These are phyloP conservation scores for Xylaria sp. DNA, from an alignment of 2,329 filamentous ascomycete genomes.

Conservation along the genomic window DNA sequence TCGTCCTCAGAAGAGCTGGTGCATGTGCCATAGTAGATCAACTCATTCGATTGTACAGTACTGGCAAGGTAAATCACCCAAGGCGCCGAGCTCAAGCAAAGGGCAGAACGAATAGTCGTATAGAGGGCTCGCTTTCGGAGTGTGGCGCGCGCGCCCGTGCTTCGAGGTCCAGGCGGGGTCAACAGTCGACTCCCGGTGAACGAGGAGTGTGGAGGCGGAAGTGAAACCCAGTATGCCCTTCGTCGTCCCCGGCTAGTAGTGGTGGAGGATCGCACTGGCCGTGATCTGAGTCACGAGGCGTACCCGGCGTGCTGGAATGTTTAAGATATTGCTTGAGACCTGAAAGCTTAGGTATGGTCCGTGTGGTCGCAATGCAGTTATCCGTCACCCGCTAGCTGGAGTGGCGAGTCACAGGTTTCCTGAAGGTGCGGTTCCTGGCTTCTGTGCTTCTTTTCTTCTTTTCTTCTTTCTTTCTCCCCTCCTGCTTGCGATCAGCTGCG, in stretches of 20 bases:
- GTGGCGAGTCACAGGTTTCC: not conserved
- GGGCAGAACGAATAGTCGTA: not conserved
- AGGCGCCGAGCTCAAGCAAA: slow-evolving; percentile 1
- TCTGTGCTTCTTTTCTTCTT: slow-evolving; percentile 4
- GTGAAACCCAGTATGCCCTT: slow-evolving; percentile 10
- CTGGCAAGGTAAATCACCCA: not conserved
- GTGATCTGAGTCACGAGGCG: slow-evolving; percentile 22
- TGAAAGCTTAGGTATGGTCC: not conserved
- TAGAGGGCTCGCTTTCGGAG: not conserved
- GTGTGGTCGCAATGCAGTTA: slow-evolving; percentile 6
- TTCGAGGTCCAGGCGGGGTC: slow-evolving; percentile 10
- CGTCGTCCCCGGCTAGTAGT: slow-evolving; percentile 9
- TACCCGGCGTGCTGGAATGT: slow-evolving; percentile 23
- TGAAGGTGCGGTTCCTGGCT: not conserved
- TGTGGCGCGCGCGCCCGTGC: slow-evolving; percentile 1
- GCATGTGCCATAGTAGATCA: slow-evolving; percentile 61
- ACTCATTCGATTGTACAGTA: slow-evolving; percentile 37
- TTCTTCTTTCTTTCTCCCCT: not conserved
- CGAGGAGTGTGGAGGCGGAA: not conserved
- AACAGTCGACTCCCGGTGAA: not conserved
- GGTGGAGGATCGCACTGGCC: slow-evolving; percentile 12
- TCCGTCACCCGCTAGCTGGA: not conserved
- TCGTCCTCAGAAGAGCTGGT: slow-evolving; percentile 61
- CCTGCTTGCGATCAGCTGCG: slow-evolving; percentile 15
- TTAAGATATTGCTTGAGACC: slow-evolving; percentile 14